Evolutionary conservation across 441 rosid genomes (phyloP).

Genomic region (Manihot esculenta): DNA sequence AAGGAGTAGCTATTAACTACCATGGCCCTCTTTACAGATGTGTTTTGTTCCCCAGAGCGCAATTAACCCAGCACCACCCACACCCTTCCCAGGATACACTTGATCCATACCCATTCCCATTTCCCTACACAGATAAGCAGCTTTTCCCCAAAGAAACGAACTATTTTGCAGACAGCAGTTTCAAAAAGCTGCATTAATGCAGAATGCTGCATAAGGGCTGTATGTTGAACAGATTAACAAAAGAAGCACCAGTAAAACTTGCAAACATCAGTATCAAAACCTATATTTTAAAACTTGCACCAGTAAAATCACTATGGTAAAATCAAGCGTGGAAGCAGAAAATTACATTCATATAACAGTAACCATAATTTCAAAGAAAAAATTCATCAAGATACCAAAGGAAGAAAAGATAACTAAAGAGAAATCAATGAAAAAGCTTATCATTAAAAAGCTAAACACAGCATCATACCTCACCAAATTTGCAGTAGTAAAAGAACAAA

Average conservation of each 20-base stretch:
- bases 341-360: background rate
- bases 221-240: too few species aligned
- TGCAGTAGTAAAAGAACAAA: background rate
- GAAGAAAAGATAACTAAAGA: background rate
- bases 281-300: too few species aligned
- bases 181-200: background rate
- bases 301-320: too few species aligned
- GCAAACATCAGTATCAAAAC: too few species aligned
- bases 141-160: background rate
- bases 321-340: background rate
- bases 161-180: background rate
- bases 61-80: background rate
- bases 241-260: background rate
- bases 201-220: background rate
- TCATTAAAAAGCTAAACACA: slow-evolving; percentile 4
- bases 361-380: background rate
- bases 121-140: background rate
- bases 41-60: background rate
- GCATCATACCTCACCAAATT: background rate
- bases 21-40: background rate
- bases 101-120: background rate
- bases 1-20: background rate
- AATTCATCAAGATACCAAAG: background rate
- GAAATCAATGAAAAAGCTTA: background rate
- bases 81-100: background rate